A percentile compares a stretch with the other conserved stretches of the same genome.
These are phyloP conservation scores for Pelargonium australe DNA, from an alignment of 441 rosid species.

Conservation along the genomic window DNA sequence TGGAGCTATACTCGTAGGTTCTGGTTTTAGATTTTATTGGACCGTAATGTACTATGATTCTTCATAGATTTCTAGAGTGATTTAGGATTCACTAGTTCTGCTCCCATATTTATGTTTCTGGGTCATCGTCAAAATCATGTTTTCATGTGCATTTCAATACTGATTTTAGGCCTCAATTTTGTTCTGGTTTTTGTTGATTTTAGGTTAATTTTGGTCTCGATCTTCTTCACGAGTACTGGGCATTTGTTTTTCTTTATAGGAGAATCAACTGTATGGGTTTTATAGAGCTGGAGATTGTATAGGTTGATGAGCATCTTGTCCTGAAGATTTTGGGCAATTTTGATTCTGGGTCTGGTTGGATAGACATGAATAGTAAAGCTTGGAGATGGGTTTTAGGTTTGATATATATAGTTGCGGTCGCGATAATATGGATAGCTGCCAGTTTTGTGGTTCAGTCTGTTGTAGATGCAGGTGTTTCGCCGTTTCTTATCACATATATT, in stretches of 20 bases:
- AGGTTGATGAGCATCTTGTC: constrained; percentile 14
- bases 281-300: constrained; percentile 8
- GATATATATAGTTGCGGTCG: constrained; percentile 71
- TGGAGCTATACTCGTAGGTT: background rate
- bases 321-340: constrained; percentile 10
- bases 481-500: constrained; percentile 81
- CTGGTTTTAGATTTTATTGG: background rate
- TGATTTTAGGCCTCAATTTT: background rate
- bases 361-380: constrained; percentile 40
- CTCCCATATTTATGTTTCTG: background rate
- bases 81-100: background rate
- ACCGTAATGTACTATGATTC: background rate
- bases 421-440: constrained; percentile 88
- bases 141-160: too few species aligned
- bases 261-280: constrained; percentile 5
- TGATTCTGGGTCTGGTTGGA: constrained; percentile 19
- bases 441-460: constrained; percentile 96
- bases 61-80: background rate
- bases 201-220: constrained; percentile 18
- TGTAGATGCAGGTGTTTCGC: constrained; percentile 83
- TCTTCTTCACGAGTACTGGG: constrained; percentile 15
- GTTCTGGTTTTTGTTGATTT: constrained; percentile 5
- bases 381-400: constrained; percentile 82
- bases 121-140: background rate
- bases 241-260: background rate